Base-by-base conservation (phyloP, 768 basidiomycete species). In the Asterophora lycoperdoides region DNA sequence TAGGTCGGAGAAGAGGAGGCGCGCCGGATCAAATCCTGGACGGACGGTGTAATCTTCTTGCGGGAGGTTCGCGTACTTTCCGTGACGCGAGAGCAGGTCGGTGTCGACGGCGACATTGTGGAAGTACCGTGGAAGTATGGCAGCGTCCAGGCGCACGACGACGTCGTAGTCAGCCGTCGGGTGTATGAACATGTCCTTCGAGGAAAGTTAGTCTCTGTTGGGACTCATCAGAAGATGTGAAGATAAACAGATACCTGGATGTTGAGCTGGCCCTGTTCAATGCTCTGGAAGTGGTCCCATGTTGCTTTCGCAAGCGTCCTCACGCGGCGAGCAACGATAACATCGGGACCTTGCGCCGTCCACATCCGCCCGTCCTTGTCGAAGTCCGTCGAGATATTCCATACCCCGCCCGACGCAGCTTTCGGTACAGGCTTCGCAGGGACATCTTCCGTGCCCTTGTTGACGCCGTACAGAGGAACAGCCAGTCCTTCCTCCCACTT, bases 91-190 rank as follows among this genome's bases (percentile, higher is more conserved):
- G 64, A 85, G 77, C 1, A 77, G 61, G 1, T 65, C 64, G 1
- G 70, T 50, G 53, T 86, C 76, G 0, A 77, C 75, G 4, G 71
- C 55, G 13, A 93, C 59, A 39, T 84, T 82, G 60, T 97, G 90
- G 52, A 77, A 68, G 62, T 92, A 89, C 17, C 90, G 80, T 1
- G 91, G 81, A 2, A 92, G 66, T 2, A 75, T 65, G 11, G 70
- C 43, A 0, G 83, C 73, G 36, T 93, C 75, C 17, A 98, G 76
- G 50, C 87, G 78, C 29, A 98, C 71, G 7, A 96, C 55, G 56
- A 97, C 77, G 57, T 96, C 86, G 60, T 96, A 99, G 58, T 93
- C 88, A 2, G 80, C 72, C 2, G 80, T 78, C 0, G 93, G 89
- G 56, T 95, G 91, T 8, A 79, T 69, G 69, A 97, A 96, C 44